A percentile compares a stretch with the other conserved stretches of the same genome.
Conservation (phyloP, 805 yeast genomes). For the Candida nonsorbophila region DNA sequence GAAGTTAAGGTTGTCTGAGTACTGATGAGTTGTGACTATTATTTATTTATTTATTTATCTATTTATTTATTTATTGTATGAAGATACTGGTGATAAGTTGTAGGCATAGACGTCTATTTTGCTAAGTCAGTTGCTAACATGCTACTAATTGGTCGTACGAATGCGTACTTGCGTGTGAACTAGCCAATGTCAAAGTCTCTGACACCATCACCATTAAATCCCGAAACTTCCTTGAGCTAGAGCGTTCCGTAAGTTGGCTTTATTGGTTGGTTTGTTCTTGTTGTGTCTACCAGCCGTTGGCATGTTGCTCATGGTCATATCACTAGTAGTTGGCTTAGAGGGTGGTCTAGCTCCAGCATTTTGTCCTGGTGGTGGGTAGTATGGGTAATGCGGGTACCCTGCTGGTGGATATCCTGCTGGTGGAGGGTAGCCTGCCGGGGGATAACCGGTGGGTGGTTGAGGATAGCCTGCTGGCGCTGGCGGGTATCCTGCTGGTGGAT, state of each 20-base stretch:
- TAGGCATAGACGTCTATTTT: too few species aligned
- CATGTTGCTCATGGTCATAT: slow-evolving; percentile 39
- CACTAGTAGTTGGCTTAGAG: slow-evolving; percentile 28
- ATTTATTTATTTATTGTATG: slow-evolving; percentile 6
- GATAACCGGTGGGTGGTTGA: slow-evolving; percentile 15
- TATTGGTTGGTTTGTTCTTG: slow-evolving; percentile 42
- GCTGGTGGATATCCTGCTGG: slow-evolving; percentile 15
- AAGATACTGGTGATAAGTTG: too few species aligned
- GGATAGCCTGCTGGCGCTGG: slow-evolving; percentile 12
- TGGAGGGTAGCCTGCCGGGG: slow-evolving; percentile 9
- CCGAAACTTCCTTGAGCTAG: slow-evolving; percentile 66
- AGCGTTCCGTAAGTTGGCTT: slow-evolving; percentile 58
- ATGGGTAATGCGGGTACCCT: slow-evolving; percentile 7
- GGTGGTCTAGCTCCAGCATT: slow-evolving; percentile 2
- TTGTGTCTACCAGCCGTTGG: slow-evolving; percentile 36
- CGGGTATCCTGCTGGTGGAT: slow-evolving; percentile 4
- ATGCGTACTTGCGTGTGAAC: too few species aligned
- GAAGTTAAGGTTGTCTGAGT: slow-evolving; percentile 59
- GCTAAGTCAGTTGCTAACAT: too few species aligned
- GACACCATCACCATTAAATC: slow-evolving; percentile 30
- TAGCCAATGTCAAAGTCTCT: too few species aligned
- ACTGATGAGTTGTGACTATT: slow-evolving; percentile 22
- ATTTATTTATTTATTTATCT: slow-evolving; percentile 8
- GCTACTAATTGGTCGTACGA: too few species aligned
- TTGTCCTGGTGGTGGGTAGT: slow-evolving; percentile 4